phyloP scores from a whole-genome alignment of 768 basidiomycete genomes.

The Mycena latifolia region DNA sequence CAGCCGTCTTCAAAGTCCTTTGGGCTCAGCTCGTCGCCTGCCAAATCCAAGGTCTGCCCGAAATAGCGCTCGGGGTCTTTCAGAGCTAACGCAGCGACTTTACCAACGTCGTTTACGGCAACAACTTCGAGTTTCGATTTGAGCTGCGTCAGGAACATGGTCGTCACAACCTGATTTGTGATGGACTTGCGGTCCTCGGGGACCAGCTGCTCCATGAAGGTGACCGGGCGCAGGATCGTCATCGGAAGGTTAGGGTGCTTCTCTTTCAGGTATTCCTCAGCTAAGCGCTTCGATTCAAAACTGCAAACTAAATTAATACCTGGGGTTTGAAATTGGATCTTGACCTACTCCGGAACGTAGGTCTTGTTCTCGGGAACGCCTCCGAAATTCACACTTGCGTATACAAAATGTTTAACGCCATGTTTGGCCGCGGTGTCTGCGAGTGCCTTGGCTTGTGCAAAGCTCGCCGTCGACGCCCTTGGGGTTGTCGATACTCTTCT shows the following conservation, averaged over 20 bases:
- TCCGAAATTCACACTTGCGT: too few relatives aligned
- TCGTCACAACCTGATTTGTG: background rate
- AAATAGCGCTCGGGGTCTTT: slow-evolving; percentile 16
- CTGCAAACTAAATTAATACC: background rate
- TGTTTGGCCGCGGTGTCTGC: too few relatives aligned
- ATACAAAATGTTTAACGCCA: too few relatives aligned
- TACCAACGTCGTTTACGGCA: slow-evolving; percentile 25
- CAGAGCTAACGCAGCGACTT: slow-evolving; percentile 16
- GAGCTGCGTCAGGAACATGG: slow-evolving; percentile 26
- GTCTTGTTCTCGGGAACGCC: too few relatives aligned
- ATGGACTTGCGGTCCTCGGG: slow-evolving; percentile 6
- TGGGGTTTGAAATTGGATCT: background rate
- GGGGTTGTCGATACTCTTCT: too few relatives aligned
- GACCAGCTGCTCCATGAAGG: slow-evolving; percentile 33
- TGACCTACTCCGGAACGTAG: slow-evolving; percentile 28
- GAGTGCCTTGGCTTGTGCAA: too few relatives aligned
- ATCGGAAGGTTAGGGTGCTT: slow-evolving; percentile 23
- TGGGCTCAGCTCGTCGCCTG: slow-evolving; percentile 21
- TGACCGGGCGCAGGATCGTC: slow-evolving; percentile 31
- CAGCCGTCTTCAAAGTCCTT: slow-evolving; percentile 24
- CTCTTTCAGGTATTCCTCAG: slow-evolving; percentile 17
- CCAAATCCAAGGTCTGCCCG: slow-evolving; percentile 21
- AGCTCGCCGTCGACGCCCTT: too few relatives aligned
- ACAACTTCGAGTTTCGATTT: slow-evolving; percentile 18
- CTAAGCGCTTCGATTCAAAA: slow-evolving; percentile 31